Base-by-base conservation (phyloP, 2,329 filamentous ascomycete species). In the Phoma sp. region DNA sequence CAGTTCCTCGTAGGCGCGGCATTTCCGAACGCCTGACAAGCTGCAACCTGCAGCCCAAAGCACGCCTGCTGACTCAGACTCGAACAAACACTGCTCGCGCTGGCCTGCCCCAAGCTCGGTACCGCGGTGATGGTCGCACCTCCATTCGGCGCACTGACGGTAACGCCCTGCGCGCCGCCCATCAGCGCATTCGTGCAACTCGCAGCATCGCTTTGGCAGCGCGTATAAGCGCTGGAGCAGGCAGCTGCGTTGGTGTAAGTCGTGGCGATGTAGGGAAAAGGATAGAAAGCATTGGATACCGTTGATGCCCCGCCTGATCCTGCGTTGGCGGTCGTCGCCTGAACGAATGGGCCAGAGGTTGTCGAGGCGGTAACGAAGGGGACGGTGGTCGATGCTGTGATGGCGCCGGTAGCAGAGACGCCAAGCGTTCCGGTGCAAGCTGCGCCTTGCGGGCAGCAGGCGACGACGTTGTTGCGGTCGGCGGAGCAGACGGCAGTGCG, bases 361-460 rank as follows among this genome's bases (percentile, higher is more conserved):
- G 61, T 57, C 25, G 61, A 60, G 21, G 64, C 64, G 24, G 47
- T 58, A 31, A 62, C 61, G 51, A 66, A 66, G 36, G 64, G 58
- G 22, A 52, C 51, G 15, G 58, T 59, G 0, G 76, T 50, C 24
- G 41, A 47, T 13, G 58, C 57, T 4, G 53, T 41, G 21, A 31
- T 29, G 25, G 51, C 31, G 46, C 47, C 54, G 43, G 56, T 36
- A 4, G 46, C 43, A 13, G 41, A 40, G n/a, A 62, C 51, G 24
- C 52, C 64, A 31, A 87, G 77, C 8, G 77, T 80, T 2, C 85
- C 85, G 0, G 85, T 87, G 65, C 85, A 88, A 25, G 76, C 80
- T 13, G 82, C 81, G 45, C 82, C 80, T 24, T 74, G 77, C 0
- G 84, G 84, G 73, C 85, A 88, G 77, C 85, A 88, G 22, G 85